A percentile compares a stretch with the other conserved stretches of the same genome.
Conservation (phyloP, 306 rosid species). For the Trichosanthes cucumerina region DNA sequence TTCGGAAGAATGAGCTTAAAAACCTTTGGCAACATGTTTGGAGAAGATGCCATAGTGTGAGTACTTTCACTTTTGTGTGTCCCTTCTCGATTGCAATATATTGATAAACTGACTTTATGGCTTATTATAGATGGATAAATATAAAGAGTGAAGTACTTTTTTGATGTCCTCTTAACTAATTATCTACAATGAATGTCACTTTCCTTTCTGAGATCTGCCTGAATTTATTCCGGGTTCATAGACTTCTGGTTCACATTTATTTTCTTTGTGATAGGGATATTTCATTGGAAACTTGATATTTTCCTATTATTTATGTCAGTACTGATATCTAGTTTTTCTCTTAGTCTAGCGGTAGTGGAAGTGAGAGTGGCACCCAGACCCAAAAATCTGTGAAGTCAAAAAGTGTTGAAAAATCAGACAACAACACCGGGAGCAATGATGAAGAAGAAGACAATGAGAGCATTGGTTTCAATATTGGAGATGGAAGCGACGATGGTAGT, state of each 20-base stretch:
- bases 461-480: constrained; percentile 44
- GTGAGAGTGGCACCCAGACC: constrained; percentile 77
- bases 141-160: not conserved
- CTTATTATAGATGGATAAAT: not conserved
- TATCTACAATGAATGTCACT: not conserved
- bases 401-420: constrained; percentile 40
- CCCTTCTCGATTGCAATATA: not conserved
- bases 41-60: constrained; percentile 98
- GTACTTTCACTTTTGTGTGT: constrained; percentile 16
- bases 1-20: constrained; percentile 96
- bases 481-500: constrained; percentile 77
- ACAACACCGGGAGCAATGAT: constrained; percentile 62
- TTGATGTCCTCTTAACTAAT: not conserved
- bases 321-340: constrained; percentile 6
- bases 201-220: constrained; percentile 3
- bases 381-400: constrained; percentile 68
- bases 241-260: not conserved
- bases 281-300: not conserved
- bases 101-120: not conserved
- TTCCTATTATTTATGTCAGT: not conserved
- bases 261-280: not conserved
- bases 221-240: not conserved
- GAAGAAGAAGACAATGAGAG: constrained; percentile 58
- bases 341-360: constrained; percentile 93
- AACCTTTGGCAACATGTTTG: constrained; percentile 98